phyloP scores from a whole-genome alignment of 2,329 filamentous ascomycete genomes.

The Didymella lethalis region DNA sequence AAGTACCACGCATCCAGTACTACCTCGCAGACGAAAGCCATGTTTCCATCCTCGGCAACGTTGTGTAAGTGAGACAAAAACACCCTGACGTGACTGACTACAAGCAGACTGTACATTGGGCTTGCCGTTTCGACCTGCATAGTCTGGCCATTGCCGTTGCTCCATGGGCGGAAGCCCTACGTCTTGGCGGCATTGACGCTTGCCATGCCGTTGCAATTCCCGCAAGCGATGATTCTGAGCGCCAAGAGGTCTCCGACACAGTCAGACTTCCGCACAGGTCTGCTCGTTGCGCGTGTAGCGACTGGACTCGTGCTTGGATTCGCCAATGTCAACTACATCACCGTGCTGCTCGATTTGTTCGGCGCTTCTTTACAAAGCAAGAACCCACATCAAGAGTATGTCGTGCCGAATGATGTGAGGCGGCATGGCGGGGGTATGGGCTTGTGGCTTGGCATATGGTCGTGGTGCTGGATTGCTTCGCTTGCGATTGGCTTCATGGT shows the following conservation, averaged over 20 bases:
- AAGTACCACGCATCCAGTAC: conserved; percentile 82
- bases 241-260: conserved; percentile 64
- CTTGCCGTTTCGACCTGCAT: conserved; percentile 74
- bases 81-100: conserved; percentile 5
- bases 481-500: conserved; percentile 75
- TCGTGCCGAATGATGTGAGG: conserved; percentile 71
- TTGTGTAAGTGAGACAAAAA: conserved; percentile 55
- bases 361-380: conserved; percentile 77
- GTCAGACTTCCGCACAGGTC: conserved; percentile 63
- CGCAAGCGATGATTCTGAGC: conserved; percentile 73
- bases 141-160: conserved; percentile 75
- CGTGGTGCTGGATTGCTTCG: conserved; percentile 78
- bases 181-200: conserved; percentile 72
- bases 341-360: conserved; percentile 76
- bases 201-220: conserved; percentile 76
- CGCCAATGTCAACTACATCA: conserved; percentile 78
- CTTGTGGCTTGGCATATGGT: conserved; percentile 70
- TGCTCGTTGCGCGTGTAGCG: conserved; percentile 69
- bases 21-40: conserved; percentile 74
- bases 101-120: conserved; percentile 67
- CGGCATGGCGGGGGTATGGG: conserved; percentile 81
- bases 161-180: conserved; percentile 81
- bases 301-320: conserved; percentile 77
- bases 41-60: conserved; percentile 74
- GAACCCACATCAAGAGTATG: conserved; percentile 75